phyloP scores from a whole-genome alignment of 1,284 basidiomycete genomes.

The Porphyrellus sp. region DNA sequence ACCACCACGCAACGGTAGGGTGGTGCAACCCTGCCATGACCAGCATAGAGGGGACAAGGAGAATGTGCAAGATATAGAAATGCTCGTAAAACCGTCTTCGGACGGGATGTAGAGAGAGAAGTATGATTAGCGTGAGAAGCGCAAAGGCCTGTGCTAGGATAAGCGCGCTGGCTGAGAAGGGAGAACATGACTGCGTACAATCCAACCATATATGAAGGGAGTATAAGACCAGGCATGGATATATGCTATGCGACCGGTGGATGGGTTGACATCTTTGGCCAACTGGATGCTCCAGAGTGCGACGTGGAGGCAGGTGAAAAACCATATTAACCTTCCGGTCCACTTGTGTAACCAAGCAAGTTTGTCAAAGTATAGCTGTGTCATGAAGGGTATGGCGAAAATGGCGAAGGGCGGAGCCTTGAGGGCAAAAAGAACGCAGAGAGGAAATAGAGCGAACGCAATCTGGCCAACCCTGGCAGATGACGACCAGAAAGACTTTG shows the following conservation, averaged over 20 bases:
- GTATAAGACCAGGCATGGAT: constrained; percentile 62
- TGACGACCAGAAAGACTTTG: constrained; percentile 76
- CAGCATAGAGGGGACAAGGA: constrained; percentile 63
- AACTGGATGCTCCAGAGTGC: constrained; percentile 77
- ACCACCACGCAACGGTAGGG: constrained; percentile 68
- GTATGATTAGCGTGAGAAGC: constrained; percentile 65
- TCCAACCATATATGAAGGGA: constrained; percentile 74
- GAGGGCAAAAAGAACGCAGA: constrained; percentile 75
- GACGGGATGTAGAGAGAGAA: constrained; percentile 62
- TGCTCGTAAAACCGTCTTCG: constrained; percentile 70
- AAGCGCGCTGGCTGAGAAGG: constrained; percentile 9
- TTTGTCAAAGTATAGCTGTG: constrained; percentile 76
- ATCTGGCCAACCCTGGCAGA: constrained; percentile 74
- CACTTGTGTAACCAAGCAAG: constrained; percentile 71
- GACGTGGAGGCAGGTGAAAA: constrained; percentile 67
- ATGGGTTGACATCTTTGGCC: constrained; percentile 46
- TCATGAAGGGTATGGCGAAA: constrained; percentile 67
- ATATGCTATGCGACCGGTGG: constrained; percentile 56
- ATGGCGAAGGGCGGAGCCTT: constrained; percentile 82
- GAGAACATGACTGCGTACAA: constrained; percentile 45
- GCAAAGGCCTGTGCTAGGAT: constrained; percentile 56
- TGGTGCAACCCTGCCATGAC: constrained; percentile 67
- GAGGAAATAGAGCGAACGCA: constrained; percentile 75
- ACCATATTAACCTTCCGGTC: constrained; percentile 73
- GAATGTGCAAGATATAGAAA: constrained; percentile 73